Percentiles rank a stretch among this genome's conserved stretches.
These are phyloP conservation scores for Hymenoscyphus infarciens DNA, from an alignment of 2,329 filamentous ascomycete genomes.

Conservation along the genomic window DNA sequence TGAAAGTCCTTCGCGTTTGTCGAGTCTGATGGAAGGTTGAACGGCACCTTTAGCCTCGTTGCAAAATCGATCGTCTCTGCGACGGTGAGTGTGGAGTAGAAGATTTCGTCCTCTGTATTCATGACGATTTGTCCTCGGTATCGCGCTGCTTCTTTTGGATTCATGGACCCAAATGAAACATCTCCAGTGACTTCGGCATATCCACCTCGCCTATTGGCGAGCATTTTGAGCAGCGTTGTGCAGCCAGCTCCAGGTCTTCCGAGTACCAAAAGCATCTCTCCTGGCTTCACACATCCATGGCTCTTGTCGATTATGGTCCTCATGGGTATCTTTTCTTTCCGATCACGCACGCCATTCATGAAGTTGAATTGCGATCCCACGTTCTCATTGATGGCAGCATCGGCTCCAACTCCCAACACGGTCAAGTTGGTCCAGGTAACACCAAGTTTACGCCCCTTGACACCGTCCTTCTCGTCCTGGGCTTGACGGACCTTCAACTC, in stretches of 20 bases:
- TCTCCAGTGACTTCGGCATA: conserved; percentile 57
- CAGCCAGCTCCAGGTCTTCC: conserved; percentile 68
- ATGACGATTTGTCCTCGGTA: conserved; percentile 57
- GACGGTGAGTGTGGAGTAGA: conserved; percentile 49
- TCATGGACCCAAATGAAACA: conserved; percentile 51
- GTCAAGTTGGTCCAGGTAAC: conserved; percentile 33
- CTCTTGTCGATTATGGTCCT: conserved; percentile 63
- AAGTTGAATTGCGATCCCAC: conserved; percentile 30
- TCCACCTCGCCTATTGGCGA: conserved; percentile 61
- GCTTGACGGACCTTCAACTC: conserved; percentile 25
- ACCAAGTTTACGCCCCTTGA: conserved; percentile 35
- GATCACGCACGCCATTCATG: conserved; percentile 31
- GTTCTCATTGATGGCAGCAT: conserved; percentile 32
- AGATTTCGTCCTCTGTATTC: conserved; percentile 51
- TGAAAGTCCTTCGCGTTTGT: conserved; percentile 45
- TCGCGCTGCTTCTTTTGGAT: conserved; percentile 39
- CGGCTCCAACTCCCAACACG: conserved; percentile 33
- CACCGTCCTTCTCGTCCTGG: conserved; percentile 27
- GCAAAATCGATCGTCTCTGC: conserved; percentile 52
- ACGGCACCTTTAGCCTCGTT: conserved; percentile 54
- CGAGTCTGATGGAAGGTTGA: conserved; percentile 43
- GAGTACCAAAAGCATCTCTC: conserved; percentile 68
- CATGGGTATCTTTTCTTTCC: conserved; percentile 58
- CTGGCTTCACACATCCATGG: conserved; percentile 67
- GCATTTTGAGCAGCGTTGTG: conserved; percentile 66